These are phyloP conservation scores for Arthrobotrys sphaeroides DNA, from an alignment of 2,329 filamentous ascomycete species.

Conservation along the genomic window DNA sequence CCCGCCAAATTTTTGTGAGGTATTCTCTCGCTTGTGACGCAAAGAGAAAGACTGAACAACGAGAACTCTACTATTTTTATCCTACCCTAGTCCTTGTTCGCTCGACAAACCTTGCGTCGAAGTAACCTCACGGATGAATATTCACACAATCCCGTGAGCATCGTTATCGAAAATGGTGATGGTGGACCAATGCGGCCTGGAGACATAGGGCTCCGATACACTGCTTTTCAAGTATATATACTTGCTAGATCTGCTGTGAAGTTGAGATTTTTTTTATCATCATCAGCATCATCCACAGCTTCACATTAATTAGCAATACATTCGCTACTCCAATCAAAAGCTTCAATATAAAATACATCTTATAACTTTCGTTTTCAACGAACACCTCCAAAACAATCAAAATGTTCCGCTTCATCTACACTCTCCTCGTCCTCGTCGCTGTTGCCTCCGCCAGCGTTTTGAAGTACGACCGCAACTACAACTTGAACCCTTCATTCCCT, in stretches of 20 bases:
- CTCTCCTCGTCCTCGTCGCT: conserved; percentile 24
- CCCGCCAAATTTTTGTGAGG: conserved; percentile 4
- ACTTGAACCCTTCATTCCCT: not conserved
- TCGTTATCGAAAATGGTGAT: conserved; percentile 22
- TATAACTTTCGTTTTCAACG: conserved; percentile 14
- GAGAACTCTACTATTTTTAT: conserved; percentile 43
- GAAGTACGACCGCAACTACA: conserved; percentile 27
- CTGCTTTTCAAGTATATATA: conserved; percentile 40
- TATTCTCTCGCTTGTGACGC: conserved; percentile 25
- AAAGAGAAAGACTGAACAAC: conserved; percentile 31
- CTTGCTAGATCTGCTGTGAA: not conserved
- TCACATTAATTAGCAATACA: conserved; percentile 33
- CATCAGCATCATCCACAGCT: conserved; percentile 22
- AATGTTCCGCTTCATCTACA: conserved; percentile 36
- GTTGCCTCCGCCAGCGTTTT: conserved; percentile 17
- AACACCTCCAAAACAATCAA: conserved; percentile 31
- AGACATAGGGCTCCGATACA: not conserved
- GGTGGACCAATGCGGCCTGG: not conserved
- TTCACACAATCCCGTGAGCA: conserved; percentile 34
- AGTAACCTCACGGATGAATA: conserved; percentile 40
- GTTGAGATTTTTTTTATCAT: not conserved
- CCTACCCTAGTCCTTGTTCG: conserved; percentile 6
- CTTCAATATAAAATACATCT: conserved; percentile 18
- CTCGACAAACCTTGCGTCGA: conserved; percentile 21
- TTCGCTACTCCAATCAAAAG: conserved; percentile 15